Percentiles rank a stretch among this genome's conserved stretches.
These are phyloP conservation scores for Panicum hallii DNA, from an alignment of 202 grass and related monocot genomes.

Conservation along the genomic window DNA sequence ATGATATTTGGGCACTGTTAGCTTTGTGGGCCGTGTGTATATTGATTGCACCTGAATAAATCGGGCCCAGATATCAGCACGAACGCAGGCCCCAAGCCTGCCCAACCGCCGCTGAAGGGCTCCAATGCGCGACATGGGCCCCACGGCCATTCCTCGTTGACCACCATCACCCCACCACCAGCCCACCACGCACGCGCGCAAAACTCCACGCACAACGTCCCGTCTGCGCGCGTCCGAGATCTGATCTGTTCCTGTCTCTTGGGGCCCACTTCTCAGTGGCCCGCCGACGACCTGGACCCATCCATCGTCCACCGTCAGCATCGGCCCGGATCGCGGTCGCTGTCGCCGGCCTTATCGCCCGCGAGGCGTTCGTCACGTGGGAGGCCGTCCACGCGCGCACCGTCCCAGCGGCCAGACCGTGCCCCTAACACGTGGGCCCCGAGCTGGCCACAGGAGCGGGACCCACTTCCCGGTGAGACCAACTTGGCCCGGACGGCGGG, in stretches of 20 bases:
- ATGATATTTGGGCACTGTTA: no score
- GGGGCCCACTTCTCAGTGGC: not conserved
- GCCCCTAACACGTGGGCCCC: not conserved
- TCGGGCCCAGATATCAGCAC: no score
- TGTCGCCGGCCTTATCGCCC: not conserved
- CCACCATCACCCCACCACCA: no score
- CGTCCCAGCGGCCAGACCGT: not conserved
- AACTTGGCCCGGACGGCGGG: not conserved
- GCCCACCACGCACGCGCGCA: not conserved
- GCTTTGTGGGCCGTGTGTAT: no score
- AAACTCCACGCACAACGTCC: no score
- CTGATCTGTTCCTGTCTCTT: not conserved
- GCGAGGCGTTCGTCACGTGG: constrained; percentile 7
- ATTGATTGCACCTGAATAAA: no score
- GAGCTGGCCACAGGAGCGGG: fast-evolving
- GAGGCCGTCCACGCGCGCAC: not conserved
- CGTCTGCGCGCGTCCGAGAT: not conserved
- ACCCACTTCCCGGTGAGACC: not conserved
- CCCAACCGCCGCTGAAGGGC: no score
- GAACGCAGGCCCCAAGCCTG: no score
- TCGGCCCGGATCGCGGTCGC: not conserved
- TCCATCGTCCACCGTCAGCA: no score
- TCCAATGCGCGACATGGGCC: no score
- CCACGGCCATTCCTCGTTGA: not conserved
- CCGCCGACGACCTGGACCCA: no score